phyloP scores from a whole-genome alignment of 768 basidiomycete species.

The Mycena rosella region DNA sequence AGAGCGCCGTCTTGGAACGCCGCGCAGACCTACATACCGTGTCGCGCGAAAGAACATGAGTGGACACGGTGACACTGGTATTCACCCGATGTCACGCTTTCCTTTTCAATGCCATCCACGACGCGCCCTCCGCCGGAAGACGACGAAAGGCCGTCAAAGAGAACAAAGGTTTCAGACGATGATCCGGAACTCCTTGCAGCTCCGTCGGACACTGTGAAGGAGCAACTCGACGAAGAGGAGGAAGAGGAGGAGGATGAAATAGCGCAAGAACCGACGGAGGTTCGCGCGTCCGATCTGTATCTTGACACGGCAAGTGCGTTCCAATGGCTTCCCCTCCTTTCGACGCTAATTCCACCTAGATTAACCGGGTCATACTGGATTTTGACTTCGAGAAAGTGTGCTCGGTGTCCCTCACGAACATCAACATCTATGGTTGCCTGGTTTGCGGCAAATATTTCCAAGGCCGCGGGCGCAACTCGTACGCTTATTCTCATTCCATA shows the following conservation, averaged over 20 bases:
- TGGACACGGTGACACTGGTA: too few relatives aligned
- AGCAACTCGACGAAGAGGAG: conserved; percentile 40
- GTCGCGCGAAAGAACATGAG: conserved; percentile 34
- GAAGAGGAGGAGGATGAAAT: conserved; percentile 52
- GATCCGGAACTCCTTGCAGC: conserved; percentile 28
- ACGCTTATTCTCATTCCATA: conserved; percentile 97
- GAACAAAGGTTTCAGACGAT: conserved; percentile 41
- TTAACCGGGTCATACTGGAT: conserved; percentile 91
- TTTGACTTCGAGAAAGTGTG: conserved; percentile 99
- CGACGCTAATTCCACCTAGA: conserved; percentile 59
- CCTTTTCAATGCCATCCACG: conserved; percentile 25
- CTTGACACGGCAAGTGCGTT: conserved; percentile 85
- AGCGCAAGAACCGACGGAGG: conserved; percentile 42
- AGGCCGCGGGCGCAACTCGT: conserved; percentile 92
- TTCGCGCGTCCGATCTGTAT: conserved; percentile 86
- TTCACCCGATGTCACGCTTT: not conserved
- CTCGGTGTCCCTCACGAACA: conserved; percentile 95
- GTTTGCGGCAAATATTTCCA: conserved; percentile 99
- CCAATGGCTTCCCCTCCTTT: conserved; percentile 26
- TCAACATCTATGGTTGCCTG: conserved; percentile 97
- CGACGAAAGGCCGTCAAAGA: conserved; percentile 52
- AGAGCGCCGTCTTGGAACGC: conserved; percentile 16
- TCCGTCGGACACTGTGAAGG: conserved; percentile 15
- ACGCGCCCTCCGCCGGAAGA: conserved; percentile 32
- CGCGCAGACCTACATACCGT: conserved; percentile 15